A percentile compares a stretch with the other conserved stretches of the same genome.
These are phyloP conservation scores for Fusarium sp. DNA, from an alignment of 2,329 filamentous ascomycete species.

Conservation along the genomic window DNA sequence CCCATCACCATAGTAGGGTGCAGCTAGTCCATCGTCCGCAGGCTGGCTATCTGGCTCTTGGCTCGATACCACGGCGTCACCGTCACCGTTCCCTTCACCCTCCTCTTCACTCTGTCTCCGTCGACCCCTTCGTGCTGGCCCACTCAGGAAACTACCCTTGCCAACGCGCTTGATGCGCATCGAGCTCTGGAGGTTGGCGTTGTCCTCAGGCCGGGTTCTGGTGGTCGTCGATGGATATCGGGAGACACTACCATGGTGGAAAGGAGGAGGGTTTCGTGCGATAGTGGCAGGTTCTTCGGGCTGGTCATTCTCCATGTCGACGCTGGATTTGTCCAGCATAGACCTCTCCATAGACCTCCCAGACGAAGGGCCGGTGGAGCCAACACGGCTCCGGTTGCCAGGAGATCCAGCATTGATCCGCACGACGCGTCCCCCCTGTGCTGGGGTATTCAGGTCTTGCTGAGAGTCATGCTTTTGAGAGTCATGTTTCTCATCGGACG, in stretches of 20 bases:
- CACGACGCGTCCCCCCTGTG: slow-evolving; percentile 67
- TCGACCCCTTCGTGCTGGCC: slow-evolving; percentile 83
- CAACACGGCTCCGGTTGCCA: slow-evolving; percentile 57
- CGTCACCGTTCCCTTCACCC: slow-evolving; percentile 62
- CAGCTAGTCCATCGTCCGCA: slow-evolving; percentile 56
- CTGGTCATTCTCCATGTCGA: slow-evolving; percentile 63
- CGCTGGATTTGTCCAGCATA: slow-evolving; percentile 51
- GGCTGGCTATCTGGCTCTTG: slow-evolving; percentile 62
- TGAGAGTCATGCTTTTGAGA: too few relatives aligned
- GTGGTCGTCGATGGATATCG: slow-evolving; percentile 67
- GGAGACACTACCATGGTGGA: slow-evolving; percentile 68
- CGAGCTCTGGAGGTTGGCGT: slow-evolving; percentile 78
- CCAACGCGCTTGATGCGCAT: slow-evolving; percentile 84
- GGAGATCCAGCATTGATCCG: slow-evolving; percentile 70
- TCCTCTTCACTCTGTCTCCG: slow-evolving; percentile 69
- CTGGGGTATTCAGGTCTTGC: slow-evolving; percentile 69
- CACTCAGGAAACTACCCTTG: slow-evolving; percentile 84
- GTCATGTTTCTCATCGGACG: slow-evolving; percentile 58
- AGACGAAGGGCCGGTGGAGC: slow-evolving; percentile 56
- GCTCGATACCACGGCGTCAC: slow-evolving; percentile 57
- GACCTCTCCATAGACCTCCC: slow-evolving; percentile 57
- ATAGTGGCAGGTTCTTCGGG: slow-evolving; percentile 67
- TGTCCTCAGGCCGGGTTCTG: slow-evolving; percentile 72
- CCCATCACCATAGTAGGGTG: slow-evolving; percentile 62
- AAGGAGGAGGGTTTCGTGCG: slow-evolving; percentile 62